These are phyloP conservation scores for Cucurbita pepo DNA, from an alignment of 306 rosid genomes.

Conservation along the genomic window DNA sequence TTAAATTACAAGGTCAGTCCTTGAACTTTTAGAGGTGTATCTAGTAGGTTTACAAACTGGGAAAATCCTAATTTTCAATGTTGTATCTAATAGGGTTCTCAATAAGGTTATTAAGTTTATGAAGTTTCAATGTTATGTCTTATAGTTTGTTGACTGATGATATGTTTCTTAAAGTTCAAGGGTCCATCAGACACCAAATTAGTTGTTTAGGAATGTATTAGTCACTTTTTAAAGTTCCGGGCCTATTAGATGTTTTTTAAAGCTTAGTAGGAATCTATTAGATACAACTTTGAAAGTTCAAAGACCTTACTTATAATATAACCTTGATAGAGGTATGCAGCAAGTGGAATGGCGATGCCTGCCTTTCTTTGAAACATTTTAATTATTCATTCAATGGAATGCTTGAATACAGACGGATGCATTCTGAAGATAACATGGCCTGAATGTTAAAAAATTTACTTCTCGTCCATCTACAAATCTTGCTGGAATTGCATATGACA, in stretches of 20 bases:
- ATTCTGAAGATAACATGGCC: not conserved
- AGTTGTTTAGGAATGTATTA: not conserved
- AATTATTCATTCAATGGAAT: not conserved
- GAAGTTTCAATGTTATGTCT: not conserved
- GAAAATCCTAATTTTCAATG: not conserved
- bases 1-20: not conserved
- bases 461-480: not conserved
- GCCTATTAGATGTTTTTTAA: not conserved
- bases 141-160: not conserved
- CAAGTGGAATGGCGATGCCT: not conserved
- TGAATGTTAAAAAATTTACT: not conserved
- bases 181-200: not conserved
- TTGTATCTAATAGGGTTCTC: not conserved
- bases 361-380: not conserved
- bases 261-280: not conserved
- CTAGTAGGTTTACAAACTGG: not conserved
- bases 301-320: not conserved
- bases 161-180: not conserved
- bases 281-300: not conserved
- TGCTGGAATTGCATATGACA: not conserved
- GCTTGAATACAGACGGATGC: not conserved
- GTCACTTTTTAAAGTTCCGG: not conserved
- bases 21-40: not conserved
- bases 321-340: not conserved
- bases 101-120: too few species aligned